Evolutionary conservation across 2,329 filamentous ascomycete species (phyloP).

Genomic region (Fusarium praegraminearum): DNA sequence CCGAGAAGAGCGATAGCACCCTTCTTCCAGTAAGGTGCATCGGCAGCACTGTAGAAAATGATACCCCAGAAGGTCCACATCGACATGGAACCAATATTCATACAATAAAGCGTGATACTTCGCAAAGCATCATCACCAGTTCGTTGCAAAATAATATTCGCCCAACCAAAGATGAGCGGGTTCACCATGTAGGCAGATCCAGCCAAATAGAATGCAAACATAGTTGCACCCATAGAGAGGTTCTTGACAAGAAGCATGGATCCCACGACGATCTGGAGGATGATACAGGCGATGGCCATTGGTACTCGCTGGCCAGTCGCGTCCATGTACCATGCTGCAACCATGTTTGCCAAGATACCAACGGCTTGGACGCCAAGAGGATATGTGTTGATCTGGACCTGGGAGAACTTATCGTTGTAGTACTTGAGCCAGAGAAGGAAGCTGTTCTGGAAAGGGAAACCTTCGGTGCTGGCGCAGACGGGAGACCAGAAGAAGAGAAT

Average conservation of each 20-base stretch:
- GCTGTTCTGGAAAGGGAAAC: slow-evolving; percentile 40
- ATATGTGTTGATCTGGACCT: slow-evolving; percentile 46
- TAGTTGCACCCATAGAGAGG: slow-evolving; percentile 33
- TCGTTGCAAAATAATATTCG: slow-evolving; percentile 40
- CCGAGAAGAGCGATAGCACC: slow-evolving; percentile 45
- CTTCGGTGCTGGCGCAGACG: slow-evolving; percentile 38
- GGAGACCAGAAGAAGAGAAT: slow-evolving; percentile 55
- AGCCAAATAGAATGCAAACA: slow-evolving; percentile 44
- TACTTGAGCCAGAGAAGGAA: slow-evolving; percentile 47
- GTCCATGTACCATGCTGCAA: slow-evolving; percentile 42
- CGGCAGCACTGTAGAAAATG: slow-evolving; percentile 55
- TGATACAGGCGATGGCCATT: slow-evolving; percentile 26
- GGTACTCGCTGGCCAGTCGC: slow-evolving; percentile 28
- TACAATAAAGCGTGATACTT: slow-evolving; percentile 55
- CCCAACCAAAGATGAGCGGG: slow-evolving; percentile 47
- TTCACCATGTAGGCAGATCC: slow-evolving; percentile 45
- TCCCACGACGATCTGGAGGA: slow-evolving; percentile 36
- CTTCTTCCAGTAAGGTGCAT: slow-evolving; percentile 57
- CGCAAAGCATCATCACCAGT: slow-evolving; percentile 55
- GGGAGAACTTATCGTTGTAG: slow-evolving; percentile 32
- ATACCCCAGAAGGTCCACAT: slow-evolving; percentile 62
- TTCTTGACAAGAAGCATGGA: slow-evolving; percentile 40
- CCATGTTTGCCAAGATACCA: slow-evolving; percentile 44
- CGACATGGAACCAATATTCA: slow-evolving; percentile 55
- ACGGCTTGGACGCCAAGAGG: slow-evolving; percentile 45